A percentile compares a stretch with the other conserved stretches of the same genome.
Conservation (phyloP, 2,329 filamentous ascomycete genomes). For the Myriosclerotinia curreyana region DNA sequence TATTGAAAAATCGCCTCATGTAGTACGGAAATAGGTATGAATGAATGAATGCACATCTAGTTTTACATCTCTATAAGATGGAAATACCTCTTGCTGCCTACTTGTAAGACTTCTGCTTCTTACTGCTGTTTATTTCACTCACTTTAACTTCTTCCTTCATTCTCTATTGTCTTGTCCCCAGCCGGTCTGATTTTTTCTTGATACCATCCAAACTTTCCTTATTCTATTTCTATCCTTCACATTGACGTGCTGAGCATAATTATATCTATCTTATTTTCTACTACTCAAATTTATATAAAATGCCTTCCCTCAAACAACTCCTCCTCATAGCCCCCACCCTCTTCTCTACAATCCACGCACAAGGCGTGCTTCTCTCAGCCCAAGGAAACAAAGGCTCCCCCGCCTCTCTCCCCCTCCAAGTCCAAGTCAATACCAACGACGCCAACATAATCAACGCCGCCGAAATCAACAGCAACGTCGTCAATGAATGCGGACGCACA, state of each 20-base stretch:
- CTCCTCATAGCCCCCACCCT: background rate
- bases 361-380: slow-evolving; percentile 13
- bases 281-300: background rate
- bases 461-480: slow-evolving; percentile 50
- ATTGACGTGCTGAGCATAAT: slow-evolving; percentile 1
- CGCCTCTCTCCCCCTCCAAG: slow-evolving; percentile 37
- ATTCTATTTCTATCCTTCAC: background rate
- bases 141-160: background rate
- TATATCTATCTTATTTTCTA: background rate
- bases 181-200: slow-evolving; percentile 1
- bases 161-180: slow-evolving; percentile 8
- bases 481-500: slow-evolving; percentile 62
- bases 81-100: background rate
- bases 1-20: slow-evolving; percentile 10
- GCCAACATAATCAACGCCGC: slow-evolving; percentile 60
- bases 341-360: background rate
- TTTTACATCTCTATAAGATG: background rate
- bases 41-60: background rate
- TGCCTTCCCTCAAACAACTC: slow-evolving; percentile 1
- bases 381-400: slow-evolving; percentile 16
- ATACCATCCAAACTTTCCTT: background rate
- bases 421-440: slow-evolving; percentile 60
- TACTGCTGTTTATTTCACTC: background rate
- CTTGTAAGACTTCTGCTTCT: background rate
- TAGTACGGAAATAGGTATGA: background rate